Percentiles rank a stretch among this genome's conserved stretches.
These are phyloP conservation scores for Pseudonitzschia pungens DNA, from an alignment of 108 stramenopile genomes.

Conservation along the genomic window DNA sequence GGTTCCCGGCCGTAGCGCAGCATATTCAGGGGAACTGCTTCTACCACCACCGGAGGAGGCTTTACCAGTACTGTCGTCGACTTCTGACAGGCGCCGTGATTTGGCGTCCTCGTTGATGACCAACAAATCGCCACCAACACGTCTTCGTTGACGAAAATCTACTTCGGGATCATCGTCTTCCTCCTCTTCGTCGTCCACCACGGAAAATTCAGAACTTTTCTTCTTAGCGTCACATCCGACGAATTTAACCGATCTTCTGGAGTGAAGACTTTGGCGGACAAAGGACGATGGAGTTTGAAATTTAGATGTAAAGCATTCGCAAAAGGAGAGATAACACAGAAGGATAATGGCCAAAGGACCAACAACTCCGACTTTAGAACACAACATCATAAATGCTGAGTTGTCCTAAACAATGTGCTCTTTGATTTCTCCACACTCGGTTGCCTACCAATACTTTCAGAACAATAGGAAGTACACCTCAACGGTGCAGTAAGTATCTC, in stretches of 20 bases:
- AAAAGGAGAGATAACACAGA: neutral
- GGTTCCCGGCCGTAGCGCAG: conserved; percentile 52
- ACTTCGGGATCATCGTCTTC: neutral
- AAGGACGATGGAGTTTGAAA: conserved; percentile 3
- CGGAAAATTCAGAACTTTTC: conserved; percentile 8
- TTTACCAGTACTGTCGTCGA: neutral
- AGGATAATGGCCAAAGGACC: neutral
- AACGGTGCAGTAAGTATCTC: too few relatives aligned
- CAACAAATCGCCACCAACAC: conserved; percentile 12
- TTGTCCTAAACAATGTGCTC: neutral
- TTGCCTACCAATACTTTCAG: too few relatives aligned
- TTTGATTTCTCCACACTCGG: too few relatives aligned
- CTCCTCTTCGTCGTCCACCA: neutral
- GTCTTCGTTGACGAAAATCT: conserved; percentile 8
- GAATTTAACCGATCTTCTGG: neutral
- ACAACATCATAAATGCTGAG: neutral
- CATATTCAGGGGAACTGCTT: conserved; percentile 8
- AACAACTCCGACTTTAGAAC: neutral
- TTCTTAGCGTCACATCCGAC: conserved; percentile 3
- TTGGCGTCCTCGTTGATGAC: conserved; percentile 13
- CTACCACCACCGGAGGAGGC: neutral
- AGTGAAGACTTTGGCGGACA: neutral
- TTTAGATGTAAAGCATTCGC: conserved; percentile 11
- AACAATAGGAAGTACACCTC: too few relatives aligned
- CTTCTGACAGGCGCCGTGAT: neutral